phyloP scores from a whole-genome alignment of 2,329 filamentous ascomycete species.

The Trichoderma asperellum region DNA sequence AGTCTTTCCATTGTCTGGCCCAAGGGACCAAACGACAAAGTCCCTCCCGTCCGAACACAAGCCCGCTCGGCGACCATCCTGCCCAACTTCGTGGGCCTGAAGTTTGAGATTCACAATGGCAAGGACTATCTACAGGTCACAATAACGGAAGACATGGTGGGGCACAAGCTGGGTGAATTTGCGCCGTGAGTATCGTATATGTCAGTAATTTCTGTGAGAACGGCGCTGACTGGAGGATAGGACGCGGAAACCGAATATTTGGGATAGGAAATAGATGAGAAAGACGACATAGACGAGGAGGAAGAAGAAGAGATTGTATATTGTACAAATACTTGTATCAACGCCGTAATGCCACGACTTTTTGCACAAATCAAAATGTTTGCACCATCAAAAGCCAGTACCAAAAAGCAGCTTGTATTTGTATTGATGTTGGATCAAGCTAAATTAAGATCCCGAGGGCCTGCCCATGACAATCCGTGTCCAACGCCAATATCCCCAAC shows the following conservation, averaged over 20 bases:
- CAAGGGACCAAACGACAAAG: constrained; percentile 62
- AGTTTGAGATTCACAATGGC: constrained; percentile 90
- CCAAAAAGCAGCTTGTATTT: constrained; percentile 3
- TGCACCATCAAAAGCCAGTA: neutral
- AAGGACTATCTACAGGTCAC: constrained; percentile 81
- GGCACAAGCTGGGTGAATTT: constrained; percentile 93
- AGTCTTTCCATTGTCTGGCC: constrained; percentile 67
- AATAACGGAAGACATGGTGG: constrained; percentile 95
- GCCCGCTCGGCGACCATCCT: constrained; percentile 87
- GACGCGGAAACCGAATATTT: constrained; percentile 63
- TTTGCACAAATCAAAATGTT: constrained; percentile 5
- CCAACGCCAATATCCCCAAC: constrained; percentile 26
- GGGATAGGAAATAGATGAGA: constrained; percentile 45
- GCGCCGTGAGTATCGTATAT: constrained; percentile 66
- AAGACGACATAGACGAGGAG: constrained; percentile 28
- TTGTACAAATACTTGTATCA: constrained; percentile 42
- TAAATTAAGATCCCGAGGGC: neutral
- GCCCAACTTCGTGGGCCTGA: constrained; percentile 87
- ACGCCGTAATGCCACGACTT: constrained; percentile 28
- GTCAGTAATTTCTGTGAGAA: neutral
- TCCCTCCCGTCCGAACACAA: constrained; percentile 79
- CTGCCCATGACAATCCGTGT: neutral
- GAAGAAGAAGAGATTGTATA: constrained; percentile 18
- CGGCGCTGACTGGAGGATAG: constrained; percentile 41
- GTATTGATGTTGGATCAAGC: constrained; percentile 13